Evolutionary conservation across 192 early-diverging fungal species (phyloP), one percentile per base, ranked within the genome.

Genomic region (Powellomyces hirtus): DNA sequence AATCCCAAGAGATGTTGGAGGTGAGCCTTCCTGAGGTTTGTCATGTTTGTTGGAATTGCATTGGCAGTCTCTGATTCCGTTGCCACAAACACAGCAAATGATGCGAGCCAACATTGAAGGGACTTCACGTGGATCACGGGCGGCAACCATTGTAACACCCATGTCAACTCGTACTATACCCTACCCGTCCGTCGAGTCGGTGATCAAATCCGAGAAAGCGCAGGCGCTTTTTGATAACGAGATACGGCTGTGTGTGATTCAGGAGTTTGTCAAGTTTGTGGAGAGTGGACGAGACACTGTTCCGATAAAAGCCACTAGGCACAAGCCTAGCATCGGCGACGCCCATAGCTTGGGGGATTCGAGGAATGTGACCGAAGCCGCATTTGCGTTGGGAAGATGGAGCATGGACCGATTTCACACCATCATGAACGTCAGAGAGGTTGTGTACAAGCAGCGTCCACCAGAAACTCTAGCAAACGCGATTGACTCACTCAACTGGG

Each of bases 301-400:
- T 24, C 2, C 26, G 6, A 6, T 56, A 27, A 16, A 22, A 56
- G 29, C 1, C 7, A 27, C 27, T 29, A 2, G 53, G 53, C 31
- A 16, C 53, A 27, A 34, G 2, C 53, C 29, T 16, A 56, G 46
- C 46, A 49, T 3, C 14, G 40, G 10, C 8, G 26, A 3, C 46
- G 46, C n/a, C n/a, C 26, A 7, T 24, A 49, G 46, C 16, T 24
- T 49, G n/a, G 46, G 46, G n/a, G 5, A 49, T 5, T 49, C 46
- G 14, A 18, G 46, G 4, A 56, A 5, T 31, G 18, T 68, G 24
- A 70, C 72, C 24, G 70, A 72, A 20, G 64, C 75, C 10, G 44
- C 75, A n/a, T 77, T 72, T 44, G 38, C 70, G 26, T 18, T 71
- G 18, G 75, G 70, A n/a, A 46, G 71, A 37, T 77, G 75, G 75